Base-by-base conservation (phyloP, 306 rosid species). In the Begonia peltatifolia region DNA sequence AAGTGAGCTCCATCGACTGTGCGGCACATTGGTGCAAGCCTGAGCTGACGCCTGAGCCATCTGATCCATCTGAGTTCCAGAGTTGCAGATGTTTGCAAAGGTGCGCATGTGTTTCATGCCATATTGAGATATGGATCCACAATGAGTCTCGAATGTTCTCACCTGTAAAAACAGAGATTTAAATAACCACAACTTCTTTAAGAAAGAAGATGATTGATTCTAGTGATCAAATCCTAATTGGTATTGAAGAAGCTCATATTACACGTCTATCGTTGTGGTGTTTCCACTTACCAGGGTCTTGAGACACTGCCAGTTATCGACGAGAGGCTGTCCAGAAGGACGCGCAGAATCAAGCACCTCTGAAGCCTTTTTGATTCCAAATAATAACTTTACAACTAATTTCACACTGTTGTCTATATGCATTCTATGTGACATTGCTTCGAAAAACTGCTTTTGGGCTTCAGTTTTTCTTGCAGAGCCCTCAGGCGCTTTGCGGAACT, bases 81-180 rank as follows among this genome's bases (percentile, higher is more conserved):
- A 84, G 15, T 92, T 92, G 82, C 99, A 86, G 59, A 92, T 64
- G 83, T 86, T 92, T 16, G 93, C 95, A 17, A 92, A 74, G 55
- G 99, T 79, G 44, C 96, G 67, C 99, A 86, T 86, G 62, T 86
- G 94, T 53, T 92, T 92, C 96, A 92, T 86, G 49, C 99, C 99
- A 42, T 92, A 92, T 42, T 92, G 94, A 48, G 99, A 92, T 25
- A 92, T 66, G 11, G 94, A 77, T 75, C 96, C 99, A 20, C 99
- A 92, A 16, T 72, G 69, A 17, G 88, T 78, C 94, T 92, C 99
- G 57, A 76, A 92, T 71, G 74, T 79, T 65, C 92, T 73, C 56
- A 92, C 99, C 99, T 92, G 70, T 63, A 65, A 54, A 44, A 54
- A 46, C 5, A 13, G 47, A 57, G 18, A 60, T 30, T 55, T 57